Percentiles rank a stretch among this genome's conserved stretches.
These are phyloP conservation scores for Trichoderma sp. DNA, from an alignment of 2,329 filamentous ascomycete genomes.

Conservation along the genomic window DNA sequence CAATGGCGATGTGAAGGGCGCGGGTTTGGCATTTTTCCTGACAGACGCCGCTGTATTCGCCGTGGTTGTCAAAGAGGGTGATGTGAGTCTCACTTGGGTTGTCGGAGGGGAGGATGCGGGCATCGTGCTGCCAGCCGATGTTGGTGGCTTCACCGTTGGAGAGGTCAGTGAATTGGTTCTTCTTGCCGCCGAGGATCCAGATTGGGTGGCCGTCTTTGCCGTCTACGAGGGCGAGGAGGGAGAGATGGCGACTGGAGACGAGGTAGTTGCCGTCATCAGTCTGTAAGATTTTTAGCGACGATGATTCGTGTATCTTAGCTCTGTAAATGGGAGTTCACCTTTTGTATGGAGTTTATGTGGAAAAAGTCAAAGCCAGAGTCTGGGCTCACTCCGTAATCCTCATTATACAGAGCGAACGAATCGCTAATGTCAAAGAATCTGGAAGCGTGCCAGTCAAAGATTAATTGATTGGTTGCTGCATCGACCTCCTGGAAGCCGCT, in stretches of 20 bases:
- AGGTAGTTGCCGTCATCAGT: constrained; percentile 19
- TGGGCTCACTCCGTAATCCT: background rate
- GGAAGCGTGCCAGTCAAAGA: constrained; percentile 17
- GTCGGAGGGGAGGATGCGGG: background rate
- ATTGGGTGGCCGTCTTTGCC: constrained; percentile 11
- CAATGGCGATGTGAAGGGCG: constrained; percentile 7
- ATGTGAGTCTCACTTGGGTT: constrained; percentile 1
- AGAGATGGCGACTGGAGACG: constrained; percentile 13
- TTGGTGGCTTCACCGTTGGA: constrained; percentile 16
- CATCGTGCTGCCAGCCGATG: constrained; percentile 17
- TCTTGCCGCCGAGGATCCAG: constrained; percentile 16
- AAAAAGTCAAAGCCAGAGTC: constrained; percentile 20
- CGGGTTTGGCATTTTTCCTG: background rate
- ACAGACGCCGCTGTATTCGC: constrained; percentile 1
- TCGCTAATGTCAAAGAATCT: background rate
- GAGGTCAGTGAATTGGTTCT: constrained; percentile 11
- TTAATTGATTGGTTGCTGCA: background rate
- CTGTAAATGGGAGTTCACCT: background rate
- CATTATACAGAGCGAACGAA: background rate
- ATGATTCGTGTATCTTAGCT: background rate
- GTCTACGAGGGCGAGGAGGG: constrained; percentile 6
- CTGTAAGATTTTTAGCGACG: background rate
- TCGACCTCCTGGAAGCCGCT: constrained; percentile 20
- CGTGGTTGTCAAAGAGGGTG: constrained; percentile 19
- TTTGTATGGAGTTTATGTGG: constrained; percentile 14